Base-by-base conservation (phyloP, 805 yeast species). In the Pichia deserticola region DNA sequence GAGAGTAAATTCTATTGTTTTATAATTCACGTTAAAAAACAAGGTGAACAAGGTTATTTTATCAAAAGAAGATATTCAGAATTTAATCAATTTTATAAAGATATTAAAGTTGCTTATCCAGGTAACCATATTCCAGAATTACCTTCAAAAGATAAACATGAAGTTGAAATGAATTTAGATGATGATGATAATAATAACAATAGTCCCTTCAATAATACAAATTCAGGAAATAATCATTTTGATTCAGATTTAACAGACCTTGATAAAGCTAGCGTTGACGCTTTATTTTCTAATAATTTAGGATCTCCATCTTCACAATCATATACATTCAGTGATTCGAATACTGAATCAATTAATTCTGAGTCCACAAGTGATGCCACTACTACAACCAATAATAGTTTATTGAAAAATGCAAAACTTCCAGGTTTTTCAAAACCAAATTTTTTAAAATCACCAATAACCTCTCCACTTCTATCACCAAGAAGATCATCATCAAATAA, bases 51-150 rank as follows among this genome's bases (percentile, higher is more conserved):
- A 2, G 63, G 66, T 1, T 71, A 75, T 48, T 82, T 75, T 57
- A 77, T 85, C 0, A 72, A 80, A 0, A 73, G 89, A 50, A 67
- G 84, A 9, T 92, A 87, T 62, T 66, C 77, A 3, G 88, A 87
- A 15, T 92, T 92, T 63, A 75, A 73, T 51, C 68, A 66, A 7
- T 67, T 92, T 32, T 79, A 83, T 50, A 65, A 68, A 29, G 59
- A 62, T n/a, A 65, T 89, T 49, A 75, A 73, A 52, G 67, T 68
- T 38, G 68, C 66, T 42, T 86, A 78, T 57, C 95, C 97, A 0
- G 95, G 92, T 0, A 77, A 81, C 48, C 77, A 76, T 9, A 63
- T 86, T 35, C 70, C 67, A 1, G 54, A 49, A 36, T 47, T 68
- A 25, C 72, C 71, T 5, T 52, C 66, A 2, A 68, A 68, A 40